phyloP scores from a whole-genome alignment of 2,329 filamentous ascomycete species.

The Blastomyces parvus region DNA sequence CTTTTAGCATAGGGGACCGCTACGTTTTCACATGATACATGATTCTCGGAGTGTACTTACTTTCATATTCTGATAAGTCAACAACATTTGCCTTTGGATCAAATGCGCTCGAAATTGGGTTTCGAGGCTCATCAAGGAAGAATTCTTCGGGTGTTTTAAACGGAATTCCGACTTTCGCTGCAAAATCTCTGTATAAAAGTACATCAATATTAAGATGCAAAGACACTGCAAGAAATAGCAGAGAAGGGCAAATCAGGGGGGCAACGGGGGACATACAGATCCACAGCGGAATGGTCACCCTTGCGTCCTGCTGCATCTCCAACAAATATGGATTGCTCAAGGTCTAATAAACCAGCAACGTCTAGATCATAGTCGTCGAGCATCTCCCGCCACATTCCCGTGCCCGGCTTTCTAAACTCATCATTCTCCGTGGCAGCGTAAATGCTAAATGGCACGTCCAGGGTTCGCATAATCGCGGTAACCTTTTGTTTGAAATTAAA shows the following conservation, averaged over 20 bases:
- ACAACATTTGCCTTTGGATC: conserved; percentile 53
- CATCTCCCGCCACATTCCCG: conserved; percentile 76
- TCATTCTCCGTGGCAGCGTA: conserved; percentile 84
- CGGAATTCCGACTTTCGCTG: conserved; percentile 67
- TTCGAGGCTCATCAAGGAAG: conserved; percentile 60
- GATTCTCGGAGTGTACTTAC: conserved; percentile 23
- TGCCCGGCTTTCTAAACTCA: conserved; percentile 73
- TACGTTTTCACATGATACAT: not conserved
- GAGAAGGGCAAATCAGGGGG: not conserved
- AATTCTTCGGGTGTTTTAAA: conserved; percentile 89
- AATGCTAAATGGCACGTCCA: conserved; percentile 66
- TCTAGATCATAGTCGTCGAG: conserved; percentile 52
- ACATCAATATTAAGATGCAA: conserved; percentile 13
- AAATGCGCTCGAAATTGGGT: conserved; percentile 60
- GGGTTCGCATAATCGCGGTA: conserved; percentile 52
- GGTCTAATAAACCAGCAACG: conserved; percentile 48
- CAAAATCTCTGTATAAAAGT: conserved; percentile 56
- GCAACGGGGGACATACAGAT: conserved; percentile 42
- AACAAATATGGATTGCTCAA: conserved; percentile 67
- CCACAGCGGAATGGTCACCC: conserved; percentile 52
- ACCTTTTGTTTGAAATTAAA: conserved; percentile 76
- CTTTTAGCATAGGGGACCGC: not conserved
- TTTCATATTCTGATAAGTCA: conserved; percentile 22
- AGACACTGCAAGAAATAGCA: conserved; percentile 10
- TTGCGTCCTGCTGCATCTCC: conserved; percentile 64